Evolutionary conservation across 805 yeast genomes (phyloP).

Genomic region (Saccharomycodes ludwigii): DNA sequence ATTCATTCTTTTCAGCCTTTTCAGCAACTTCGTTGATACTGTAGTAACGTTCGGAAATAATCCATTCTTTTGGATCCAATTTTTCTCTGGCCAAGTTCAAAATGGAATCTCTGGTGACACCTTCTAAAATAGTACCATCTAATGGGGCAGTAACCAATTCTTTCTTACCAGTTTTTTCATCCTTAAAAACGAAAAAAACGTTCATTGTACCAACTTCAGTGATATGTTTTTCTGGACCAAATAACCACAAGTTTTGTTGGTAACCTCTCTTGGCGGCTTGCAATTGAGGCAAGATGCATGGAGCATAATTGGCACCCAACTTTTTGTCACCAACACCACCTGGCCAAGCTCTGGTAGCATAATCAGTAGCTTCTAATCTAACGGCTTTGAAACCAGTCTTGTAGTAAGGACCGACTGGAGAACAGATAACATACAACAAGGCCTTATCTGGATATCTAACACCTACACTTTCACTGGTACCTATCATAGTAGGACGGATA

Average conservation of each 20-base stretch:
- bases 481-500: constrained; percentile 90
- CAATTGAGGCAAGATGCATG: constrained; percentile 81
- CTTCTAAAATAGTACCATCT: constrained; percentile 94
- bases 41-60: constrained; percentile 67
- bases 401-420: constrained; percentile 96
- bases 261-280: constrained; percentile 87
- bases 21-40: constrained; percentile 72
- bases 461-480: constrained; percentile 82
- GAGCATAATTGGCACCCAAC: constrained; percentile 96
- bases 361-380: constrained; percentile 84
- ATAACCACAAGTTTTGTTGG: constrained; percentile 94
- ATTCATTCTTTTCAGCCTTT: constrained; percentile 65
- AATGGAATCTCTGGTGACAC: constrained; percentile 90
- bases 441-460: constrained; percentile 77
- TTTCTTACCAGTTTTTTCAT: constrained; percentile 64
- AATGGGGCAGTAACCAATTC: constrained; percentile 93
- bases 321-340: constrained; percentile 96
- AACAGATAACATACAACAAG: constrained; percentile 71
- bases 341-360: constrained; percentile 98
- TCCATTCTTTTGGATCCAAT: constrained; percentile 70
- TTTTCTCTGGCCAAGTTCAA: constrained; percentile 65
- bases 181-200: constrained; percentile 75
- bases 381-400: constrained; percentile 95
- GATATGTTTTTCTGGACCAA: constrained; percentile 75
- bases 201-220: constrained; percentile 99